Conservation (phyloP, 371 early-diverging fungal genomes). For the Amoeboaphelidium occidentale region DNA sequence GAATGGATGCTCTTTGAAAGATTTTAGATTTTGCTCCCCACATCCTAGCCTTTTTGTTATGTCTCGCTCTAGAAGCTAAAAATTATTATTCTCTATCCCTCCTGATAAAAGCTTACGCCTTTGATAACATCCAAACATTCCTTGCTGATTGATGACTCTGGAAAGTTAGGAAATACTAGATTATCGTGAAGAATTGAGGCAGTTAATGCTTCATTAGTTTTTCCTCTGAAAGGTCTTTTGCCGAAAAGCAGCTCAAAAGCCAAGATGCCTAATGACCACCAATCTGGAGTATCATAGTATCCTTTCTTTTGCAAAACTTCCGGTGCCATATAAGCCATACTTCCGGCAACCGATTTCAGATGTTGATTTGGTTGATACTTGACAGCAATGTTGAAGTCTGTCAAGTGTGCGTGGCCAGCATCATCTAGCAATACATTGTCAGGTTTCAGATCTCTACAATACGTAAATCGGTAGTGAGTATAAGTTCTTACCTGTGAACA, state of each 20-base stretch:
- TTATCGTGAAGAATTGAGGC: not conserved
- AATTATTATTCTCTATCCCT: no score
- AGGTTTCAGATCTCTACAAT: constrained; percentile 68
- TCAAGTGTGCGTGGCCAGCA: constrained; percentile 58
- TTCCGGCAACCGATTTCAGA: constrained; percentile 40
- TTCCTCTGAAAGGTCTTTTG: constrained; percentile 4
- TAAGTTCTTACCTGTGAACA: constrained; percentile 28
- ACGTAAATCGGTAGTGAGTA: no score
- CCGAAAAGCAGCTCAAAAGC: constrained; percentile 2
- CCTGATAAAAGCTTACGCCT: no score
- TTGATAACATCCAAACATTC: constrained; percentile 9
- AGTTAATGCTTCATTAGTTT: constrained; percentile 3
- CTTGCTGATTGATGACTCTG: not conserved
- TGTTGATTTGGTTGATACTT: constrained; percentile 25
- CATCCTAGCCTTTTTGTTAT: constrained; percentile 22
- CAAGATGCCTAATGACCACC: constrained; percentile 3
- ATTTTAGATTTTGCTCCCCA: constrained; percentile 1
- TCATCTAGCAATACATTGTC: constrained; percentile 74
- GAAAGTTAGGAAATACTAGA: not conserved
- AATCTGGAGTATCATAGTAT: constrained; percentile 26
- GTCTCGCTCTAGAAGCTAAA: constrained; percentile 22
- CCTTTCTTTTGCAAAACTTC: constrained; percentile 43
- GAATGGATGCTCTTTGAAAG: constrained; percentile 17
- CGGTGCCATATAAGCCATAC: constrained; percentile 64
- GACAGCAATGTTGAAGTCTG: constrained; percentile 55